Evolutionary conservation across 2,329 filamentous ascomycete genomes (phyloP).

Genomic region (Myriosclerotinia curreyana): DNA sequence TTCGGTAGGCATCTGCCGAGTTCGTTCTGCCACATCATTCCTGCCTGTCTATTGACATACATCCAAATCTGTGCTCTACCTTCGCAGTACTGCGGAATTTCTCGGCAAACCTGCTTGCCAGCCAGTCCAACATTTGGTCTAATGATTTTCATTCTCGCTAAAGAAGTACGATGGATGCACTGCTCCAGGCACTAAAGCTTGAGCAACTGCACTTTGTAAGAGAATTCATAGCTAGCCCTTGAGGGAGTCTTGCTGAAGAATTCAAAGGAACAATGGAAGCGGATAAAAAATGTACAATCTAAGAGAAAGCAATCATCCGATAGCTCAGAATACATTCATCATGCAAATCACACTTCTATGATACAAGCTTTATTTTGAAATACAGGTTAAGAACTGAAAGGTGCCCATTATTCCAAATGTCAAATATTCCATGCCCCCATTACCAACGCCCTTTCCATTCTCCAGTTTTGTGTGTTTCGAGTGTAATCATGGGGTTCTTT

Average conservation of each 20-base stretch:
- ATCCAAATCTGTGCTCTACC: neutral
- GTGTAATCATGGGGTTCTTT: neutral
- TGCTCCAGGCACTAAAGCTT: neutral
- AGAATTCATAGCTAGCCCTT: neutral
- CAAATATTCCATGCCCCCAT: conserved; percentile 12
- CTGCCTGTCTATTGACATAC: neutral
- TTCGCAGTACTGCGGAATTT: neutral
- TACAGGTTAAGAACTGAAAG: conserved; percentile 21
- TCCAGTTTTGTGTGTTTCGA: conserved; percentile 1
- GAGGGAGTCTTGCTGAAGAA: neutral
- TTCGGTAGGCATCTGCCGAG: neutral
- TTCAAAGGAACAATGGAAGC: neutral
- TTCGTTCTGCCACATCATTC: neutral
- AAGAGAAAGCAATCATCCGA: conserved; percentile 4
- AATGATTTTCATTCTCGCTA: neutral
- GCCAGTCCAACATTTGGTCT: neutral
- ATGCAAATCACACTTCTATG: conserved; percentile 16
- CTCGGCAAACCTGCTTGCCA: neutral
- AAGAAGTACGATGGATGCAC: neutral
- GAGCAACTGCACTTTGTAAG: neutral
- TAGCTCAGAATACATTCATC: conserved; percentile 17
- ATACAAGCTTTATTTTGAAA: conserved; percentile 22
- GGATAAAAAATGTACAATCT: neutral
- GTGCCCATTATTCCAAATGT: conserved; percentile 21
- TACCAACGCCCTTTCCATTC: conserved; percentile 17